phyloP scores from a whole-genome alignment of 1,139 yeast genomes.

The Geotrichum australiense region DNA sequence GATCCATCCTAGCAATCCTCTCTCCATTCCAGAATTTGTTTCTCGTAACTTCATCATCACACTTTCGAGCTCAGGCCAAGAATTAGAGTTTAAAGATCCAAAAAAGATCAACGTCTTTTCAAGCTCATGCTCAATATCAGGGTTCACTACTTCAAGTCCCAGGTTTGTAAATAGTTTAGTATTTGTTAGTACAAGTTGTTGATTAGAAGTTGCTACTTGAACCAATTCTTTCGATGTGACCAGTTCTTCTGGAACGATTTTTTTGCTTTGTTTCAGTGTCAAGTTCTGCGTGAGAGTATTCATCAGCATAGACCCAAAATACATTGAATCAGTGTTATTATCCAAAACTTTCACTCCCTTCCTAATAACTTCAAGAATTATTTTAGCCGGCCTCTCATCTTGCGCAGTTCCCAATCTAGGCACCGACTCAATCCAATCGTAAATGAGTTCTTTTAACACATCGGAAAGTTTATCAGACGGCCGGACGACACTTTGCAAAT shows the following conservation, averaged over 20 bases:
- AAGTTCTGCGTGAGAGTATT: conserved; percentile 7
- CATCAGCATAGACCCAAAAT: conserved; percentile 5
- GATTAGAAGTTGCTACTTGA: conserved; percentile 3
- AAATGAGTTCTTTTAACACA: conserved; percentile 23
- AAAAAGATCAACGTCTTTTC: background rate
- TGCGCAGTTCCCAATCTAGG: conserved; percentile 28
- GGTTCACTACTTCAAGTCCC: conserved; percentile 8
- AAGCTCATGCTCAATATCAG: conserved; percentile 5
- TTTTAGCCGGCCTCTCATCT: conserved; percentile 25
- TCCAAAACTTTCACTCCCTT: conserved; percentile 20
- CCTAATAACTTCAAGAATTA: conserved; percentile 20
- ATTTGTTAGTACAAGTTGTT: background rate
- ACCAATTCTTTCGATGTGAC: conserved; percentile 10
- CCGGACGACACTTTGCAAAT: background rate
- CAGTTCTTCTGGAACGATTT: conserved; percentile 8
- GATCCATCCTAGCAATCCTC: conserved; percentile 25
- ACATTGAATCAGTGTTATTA: conserved; percentile 4
- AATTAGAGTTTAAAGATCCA: conserved; percentile 1
- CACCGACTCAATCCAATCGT: conserved; percentile 30
- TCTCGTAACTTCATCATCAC: conserved; percentile 9
- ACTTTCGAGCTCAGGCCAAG: conserved; percentile 5
- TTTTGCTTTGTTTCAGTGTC: conserved; percentile 1
- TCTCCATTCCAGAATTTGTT: background rate
- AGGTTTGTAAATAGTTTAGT: conserved; percentile 3
- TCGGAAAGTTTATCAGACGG: background rate